phyloP scores from a whole-genome alignment of 1,284 basidiomycete species.

The Stygiomarasmius scandens region DNA sequence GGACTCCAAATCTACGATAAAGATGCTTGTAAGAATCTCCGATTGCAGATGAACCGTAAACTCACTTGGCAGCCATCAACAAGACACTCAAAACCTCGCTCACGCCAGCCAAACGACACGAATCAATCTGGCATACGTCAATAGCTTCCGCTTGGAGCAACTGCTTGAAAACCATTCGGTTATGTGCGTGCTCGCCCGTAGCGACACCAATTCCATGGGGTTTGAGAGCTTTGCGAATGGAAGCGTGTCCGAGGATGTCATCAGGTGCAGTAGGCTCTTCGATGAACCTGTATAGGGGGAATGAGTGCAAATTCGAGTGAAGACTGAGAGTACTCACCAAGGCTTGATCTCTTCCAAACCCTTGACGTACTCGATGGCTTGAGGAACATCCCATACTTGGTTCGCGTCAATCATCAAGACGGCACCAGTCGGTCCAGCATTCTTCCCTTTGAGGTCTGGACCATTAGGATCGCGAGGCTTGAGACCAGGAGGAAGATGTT shows the following conservation, averaged over 20 bases:
- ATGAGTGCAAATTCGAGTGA: not conserved
- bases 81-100: conserved; percentile 94
- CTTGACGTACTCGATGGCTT: conserved; percentile 92
- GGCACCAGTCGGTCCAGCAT: conserved; percentile 90
- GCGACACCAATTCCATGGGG: conserved; percentile 90
- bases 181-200: conserved; percentile 95
- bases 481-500: conserved; percentile 60
- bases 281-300: conserved; percentile 69
- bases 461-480: conserved; percentile 66
- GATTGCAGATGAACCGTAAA: conserved; percentile 1
- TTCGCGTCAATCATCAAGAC: conserved; percentile 98
- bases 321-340: conserved; percentile 58
- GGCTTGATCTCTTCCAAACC: conserved; percentile 82
- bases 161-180: conserved; percentile 97
- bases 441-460: conserved; percentile 78
- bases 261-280: conserved; percentile 95
- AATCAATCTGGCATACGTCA: conserved; percentile 96
- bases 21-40: not conserved
- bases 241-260: conserved; percentile 85
- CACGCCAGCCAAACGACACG: conserved; percentile 89
- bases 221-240: conserved; percentile 79
- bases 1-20: conserved; percentile 68
- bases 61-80: conserved; percentile 89
- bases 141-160: conserved; percentile 91
- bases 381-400: conserved; percentile 94